A percentile compares a stretch with the other conserved stretches of the same genome.
Conservation (phyloP, 176 grass and related monocot genomes). For the maize (Zea mays) region DNA sequence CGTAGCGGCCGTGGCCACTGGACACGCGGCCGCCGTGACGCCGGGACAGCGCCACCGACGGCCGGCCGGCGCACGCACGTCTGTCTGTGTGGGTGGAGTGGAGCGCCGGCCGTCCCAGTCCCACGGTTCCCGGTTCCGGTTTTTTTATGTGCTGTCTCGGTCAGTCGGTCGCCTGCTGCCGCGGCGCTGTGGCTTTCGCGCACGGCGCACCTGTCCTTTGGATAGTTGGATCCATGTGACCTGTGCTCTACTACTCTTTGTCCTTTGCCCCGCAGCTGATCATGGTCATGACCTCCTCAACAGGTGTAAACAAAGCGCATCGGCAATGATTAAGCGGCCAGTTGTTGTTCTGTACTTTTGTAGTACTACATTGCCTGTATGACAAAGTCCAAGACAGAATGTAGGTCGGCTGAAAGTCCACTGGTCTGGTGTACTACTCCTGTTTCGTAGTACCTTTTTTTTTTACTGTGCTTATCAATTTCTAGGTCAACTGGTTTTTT, state of each 20-base stretch:
- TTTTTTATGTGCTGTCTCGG: not conserved
- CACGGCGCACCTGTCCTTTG: not conserved
- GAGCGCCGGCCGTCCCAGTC: slow-evolving; percentile 8
- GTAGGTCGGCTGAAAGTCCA: slow-evolving; percentile 16
- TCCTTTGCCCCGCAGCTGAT: not conserved
- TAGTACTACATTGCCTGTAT: not conserved
- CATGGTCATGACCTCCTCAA: not conserved
- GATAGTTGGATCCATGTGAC: not conserved
- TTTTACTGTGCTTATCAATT: not conserved
- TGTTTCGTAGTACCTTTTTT: not conserved
- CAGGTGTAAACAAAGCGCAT: not conserved
- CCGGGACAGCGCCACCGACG: slow-evolving; percentile 24
- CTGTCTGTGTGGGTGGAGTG: not conserved
- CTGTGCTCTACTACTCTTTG: not conserved
- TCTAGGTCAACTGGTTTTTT: not conserved
- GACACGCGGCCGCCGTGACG: not conserved
- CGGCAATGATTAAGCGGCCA: not conserved
- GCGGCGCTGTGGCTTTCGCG: not conserved
- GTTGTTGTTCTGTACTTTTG: not conserved
- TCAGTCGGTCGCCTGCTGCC: not conserved
- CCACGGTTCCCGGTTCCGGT: not conserved
- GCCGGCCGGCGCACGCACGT: slow-evolving; percentile 29
- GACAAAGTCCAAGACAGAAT: slow-evolving; percentile 1
- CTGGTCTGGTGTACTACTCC: not conserved
- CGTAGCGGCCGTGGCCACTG: no score